A percentile compares a stretch with the other conserved stretches of the same genome.
These are phyloP conservation scores for Quercus lobata DNA, from an alignment of 331 rosid species.

Conservation along the genomic window DNA sequence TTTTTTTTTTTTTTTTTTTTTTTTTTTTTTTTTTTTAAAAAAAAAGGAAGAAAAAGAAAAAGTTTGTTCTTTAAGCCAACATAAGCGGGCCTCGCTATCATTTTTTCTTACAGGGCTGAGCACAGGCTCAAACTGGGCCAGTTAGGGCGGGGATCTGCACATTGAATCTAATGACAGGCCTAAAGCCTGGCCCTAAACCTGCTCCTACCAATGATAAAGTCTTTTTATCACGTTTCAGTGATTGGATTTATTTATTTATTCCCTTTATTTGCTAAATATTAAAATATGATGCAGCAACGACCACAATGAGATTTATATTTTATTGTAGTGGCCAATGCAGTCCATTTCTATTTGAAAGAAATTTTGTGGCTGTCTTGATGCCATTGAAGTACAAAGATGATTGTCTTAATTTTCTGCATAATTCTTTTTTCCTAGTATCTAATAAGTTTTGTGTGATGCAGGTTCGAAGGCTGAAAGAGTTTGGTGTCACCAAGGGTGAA, in stretches of 20 bases:
- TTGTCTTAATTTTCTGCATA: not conserved
- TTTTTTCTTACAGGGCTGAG: not conserved
- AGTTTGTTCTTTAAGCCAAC: not conserved
- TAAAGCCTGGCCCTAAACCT: too few relatives aligned
- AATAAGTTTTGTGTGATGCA: constrained; percentile 29
- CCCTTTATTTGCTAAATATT: not conserved
- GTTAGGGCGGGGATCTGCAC: not conserved
- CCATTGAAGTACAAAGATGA: constrained; percentile 5
- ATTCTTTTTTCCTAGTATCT: constrained; percentile 6
- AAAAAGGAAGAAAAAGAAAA: not conserved
- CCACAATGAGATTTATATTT: not conserved
- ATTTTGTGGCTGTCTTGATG: not conserved
- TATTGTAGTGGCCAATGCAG: not conserved
- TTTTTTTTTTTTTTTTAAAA: too few relatives aligned
- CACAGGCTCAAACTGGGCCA: not conserved
- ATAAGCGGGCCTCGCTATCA: not conserved
- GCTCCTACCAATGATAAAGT: too few relatives aligned
- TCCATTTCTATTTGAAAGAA: not conserved
- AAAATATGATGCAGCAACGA: not conserved
- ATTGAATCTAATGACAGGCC: too few relatives aligned
- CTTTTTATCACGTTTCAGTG: too few relatives aligned
- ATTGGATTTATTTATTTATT: too few relatives aligned
- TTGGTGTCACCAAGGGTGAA: constrained; percentile 98
- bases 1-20: too few relatives aligned
- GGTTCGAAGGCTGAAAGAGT: constrained; percentile 97